Conservation (phyloP, 2,329 filamentous ascomycete species). For the Fusarium subglutinans region DNA sequence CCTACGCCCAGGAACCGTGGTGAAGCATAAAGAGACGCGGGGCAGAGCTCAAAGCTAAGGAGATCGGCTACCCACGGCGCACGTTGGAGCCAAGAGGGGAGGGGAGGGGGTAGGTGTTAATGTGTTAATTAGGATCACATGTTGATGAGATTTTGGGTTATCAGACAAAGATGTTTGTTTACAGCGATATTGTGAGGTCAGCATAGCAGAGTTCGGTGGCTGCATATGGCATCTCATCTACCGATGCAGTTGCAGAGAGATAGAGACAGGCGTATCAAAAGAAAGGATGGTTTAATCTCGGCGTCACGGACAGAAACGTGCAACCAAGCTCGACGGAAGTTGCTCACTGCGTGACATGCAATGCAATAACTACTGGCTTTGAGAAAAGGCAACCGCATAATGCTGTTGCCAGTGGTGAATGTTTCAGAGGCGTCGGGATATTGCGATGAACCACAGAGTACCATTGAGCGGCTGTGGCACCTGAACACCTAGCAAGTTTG, state of each 20-base stretch:
- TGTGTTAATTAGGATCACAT: slow-evolving; percentile 33
- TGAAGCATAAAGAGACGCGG: slow-evolving; percentile 17
- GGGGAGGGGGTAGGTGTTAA: slow-evolving; percentile 17
- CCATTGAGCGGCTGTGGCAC: not conserved
- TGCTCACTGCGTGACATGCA: slow-evolving; percentile 19
- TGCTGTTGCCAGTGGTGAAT: not conserved
- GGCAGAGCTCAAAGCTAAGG: slow-evolving; percentile 24
- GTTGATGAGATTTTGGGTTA: slow-evolving; percentile 12
- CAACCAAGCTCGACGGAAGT: not conserved
- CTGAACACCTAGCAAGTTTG: not conserved
- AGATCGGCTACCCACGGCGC: slow-evolving; percentile 39
- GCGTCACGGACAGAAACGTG: slow-evolving; percentile 13
- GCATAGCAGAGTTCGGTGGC: slow-evolving; percentile 11
- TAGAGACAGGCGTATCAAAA: slow-evolving; percentile 31
- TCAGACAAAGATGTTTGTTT: slow-evolving; percentile 22
- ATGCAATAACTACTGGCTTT: slow-evolving; percentile 6
- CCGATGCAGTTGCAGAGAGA: not conserved
- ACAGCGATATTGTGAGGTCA: slow-evolving; percentile 19
- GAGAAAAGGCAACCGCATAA: slow-evolving; percentile 3
- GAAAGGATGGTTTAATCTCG: slow-evolving; percentile 17
- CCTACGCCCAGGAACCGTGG: slow-evolving; percentile 22
- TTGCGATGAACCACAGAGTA: slow-evolving; percentile 5
- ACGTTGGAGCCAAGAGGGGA: slow-evolving; percentile 4
- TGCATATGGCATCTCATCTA: slow-evolving; percentile 4
- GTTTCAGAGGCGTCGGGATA: slow-evolving; percentile 2